These are phyloP conservation scores for Cladosporium phlei DNA, from an alignment of 2,329 filamentous ascomycete species.

Conservation along the genomic window DNA sequence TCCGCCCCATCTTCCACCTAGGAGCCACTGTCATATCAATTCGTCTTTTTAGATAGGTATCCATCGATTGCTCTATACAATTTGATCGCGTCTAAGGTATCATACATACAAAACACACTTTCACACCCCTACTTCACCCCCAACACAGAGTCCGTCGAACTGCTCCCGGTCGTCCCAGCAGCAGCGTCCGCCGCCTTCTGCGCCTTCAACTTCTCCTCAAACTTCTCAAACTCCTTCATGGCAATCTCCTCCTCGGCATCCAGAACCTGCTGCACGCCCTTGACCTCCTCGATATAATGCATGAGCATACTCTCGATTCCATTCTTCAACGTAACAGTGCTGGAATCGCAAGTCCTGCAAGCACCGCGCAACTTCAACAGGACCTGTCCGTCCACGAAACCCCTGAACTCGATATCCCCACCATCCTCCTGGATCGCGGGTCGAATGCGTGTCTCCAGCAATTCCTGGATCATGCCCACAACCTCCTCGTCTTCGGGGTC, in stretches of 20 bases:
- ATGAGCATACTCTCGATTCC: slow-evolving; percentile 98
- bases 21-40: too few species aligned
- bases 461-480: slow-evolving; percentile 96
- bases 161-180: slow-evolving; percentile 48
- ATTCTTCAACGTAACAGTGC: slow-evolving; percentile 93
- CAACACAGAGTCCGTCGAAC: slow-evolving; percentile 46
- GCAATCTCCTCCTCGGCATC: slow-evolving; percentile 90
- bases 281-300: slow-evolving; percentile 84
- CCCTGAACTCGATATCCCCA: slow-evolving; percentile 91
- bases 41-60: too few species aligned
- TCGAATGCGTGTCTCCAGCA: slow-evolving; percentile 89
- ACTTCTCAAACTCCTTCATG: slow-evolving; percentile 82
- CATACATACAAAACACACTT: background rate
- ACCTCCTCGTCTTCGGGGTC: slow-evolving; percentile 91
- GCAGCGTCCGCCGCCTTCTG: slow-evolving; percentile 52
- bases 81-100: slow-evolving; percentile 5
- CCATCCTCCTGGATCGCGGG: slow-evolving; percentile 97
- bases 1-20: too few species aligned
- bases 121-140: background rate
- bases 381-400: slow-evolving; percentile 71
- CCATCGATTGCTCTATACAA: too few species aligned
- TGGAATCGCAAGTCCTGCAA: slow-evolving; percentile 93
- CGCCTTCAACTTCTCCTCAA: slow-evolving; percentile 75
- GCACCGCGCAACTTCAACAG: slow-evolving; percentile 75
- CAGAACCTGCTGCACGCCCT: slow-evolving; percentile 83